Evolutionary conservation across 73 alveolate species (phyloP).

Genomic region (Durusdinium trenchii): DNA sequence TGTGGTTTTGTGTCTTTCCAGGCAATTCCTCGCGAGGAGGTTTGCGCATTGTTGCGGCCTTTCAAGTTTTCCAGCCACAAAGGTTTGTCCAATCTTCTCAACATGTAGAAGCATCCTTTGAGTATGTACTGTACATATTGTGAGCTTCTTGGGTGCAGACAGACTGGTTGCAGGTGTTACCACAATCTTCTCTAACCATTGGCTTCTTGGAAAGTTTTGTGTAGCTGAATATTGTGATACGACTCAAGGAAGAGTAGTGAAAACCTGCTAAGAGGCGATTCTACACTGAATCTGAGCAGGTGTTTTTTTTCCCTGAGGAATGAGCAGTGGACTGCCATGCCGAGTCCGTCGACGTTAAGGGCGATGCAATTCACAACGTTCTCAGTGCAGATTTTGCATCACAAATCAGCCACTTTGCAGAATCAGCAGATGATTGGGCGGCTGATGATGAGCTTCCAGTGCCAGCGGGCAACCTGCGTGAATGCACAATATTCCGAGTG

Average conservation of each 20-base stretch:
- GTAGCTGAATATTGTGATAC: neutral
- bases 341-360: neutral
- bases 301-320: neutral
- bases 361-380: neutral
- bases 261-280: neutral
- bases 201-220: neutral
- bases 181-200: constrained; percentile 42
- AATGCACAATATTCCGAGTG: neutral
- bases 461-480: too few species aligned
- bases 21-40: constrained; percentile 34
- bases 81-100: neutral
- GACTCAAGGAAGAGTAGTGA: neutral
- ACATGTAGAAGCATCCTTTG: neutral
- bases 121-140: neutral
- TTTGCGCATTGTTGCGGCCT: too few species aligned
- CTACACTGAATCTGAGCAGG: neutral
- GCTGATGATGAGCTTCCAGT: too few species aligned
- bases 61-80: too few species aligned
- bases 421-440: too few species aligned
- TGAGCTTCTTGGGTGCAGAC: neutral
- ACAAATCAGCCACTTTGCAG: too few species aligned
- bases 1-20: neutral
- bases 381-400: too few species aligned
- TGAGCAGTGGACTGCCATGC: constrained; percentile 72
- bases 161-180: neutral